Percentiles rank a stretch among this genome's conserved stretches.
These are phyloP conservation scores for Trifolium pratense DNA, from an alignment of 306 rosid species.

Conservation along the genomic window DNA sequence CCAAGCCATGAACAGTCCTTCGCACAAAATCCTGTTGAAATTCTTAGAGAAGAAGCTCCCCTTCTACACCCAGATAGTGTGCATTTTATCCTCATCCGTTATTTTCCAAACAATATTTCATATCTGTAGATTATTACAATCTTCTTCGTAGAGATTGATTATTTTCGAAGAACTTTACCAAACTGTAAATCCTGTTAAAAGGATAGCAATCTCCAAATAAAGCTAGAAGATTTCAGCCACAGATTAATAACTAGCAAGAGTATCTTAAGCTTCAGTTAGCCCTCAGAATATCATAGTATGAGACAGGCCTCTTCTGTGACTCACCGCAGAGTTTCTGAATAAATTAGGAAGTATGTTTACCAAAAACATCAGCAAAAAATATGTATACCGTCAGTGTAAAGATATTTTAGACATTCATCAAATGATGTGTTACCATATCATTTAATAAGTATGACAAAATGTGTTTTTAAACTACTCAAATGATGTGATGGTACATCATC, in stretches of 20 bases:
- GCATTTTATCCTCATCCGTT: not conserved
- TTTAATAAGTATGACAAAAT: not conserved
- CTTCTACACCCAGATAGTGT: constrained; percentile 1
- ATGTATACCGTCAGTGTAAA: not conserved
- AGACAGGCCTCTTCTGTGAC: constrained; percentile 63
- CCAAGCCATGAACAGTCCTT: too few species aligned
- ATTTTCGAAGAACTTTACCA: constrained; percentile 14
- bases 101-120: constrained; percentile 3
- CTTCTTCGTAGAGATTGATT: constrained; percentile 16
- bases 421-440: not conserved
- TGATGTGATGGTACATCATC: not conserved
- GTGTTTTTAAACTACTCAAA: too few species aligned
- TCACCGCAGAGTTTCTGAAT: constrained; percentile 65
- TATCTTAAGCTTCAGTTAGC: constrained; percentile 37
- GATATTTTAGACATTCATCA: not conserved
- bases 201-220: constrained; percentile 18
- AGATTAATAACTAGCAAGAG: constrained; percentile 20
- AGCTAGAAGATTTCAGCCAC: constrained; percentile 23
- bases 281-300: constrained; percentile 69
- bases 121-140: constrained; percentile 27
- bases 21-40: too few species aligned
- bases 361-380: not conserved
- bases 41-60: not conserved
- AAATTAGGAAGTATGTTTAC: constrained; percentile 33
- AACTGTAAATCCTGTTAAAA: constrained; percentile 2